Base-by-base conservation (phyloP, 257 asterid genomes). In the Solanum chaucha region DNA sequence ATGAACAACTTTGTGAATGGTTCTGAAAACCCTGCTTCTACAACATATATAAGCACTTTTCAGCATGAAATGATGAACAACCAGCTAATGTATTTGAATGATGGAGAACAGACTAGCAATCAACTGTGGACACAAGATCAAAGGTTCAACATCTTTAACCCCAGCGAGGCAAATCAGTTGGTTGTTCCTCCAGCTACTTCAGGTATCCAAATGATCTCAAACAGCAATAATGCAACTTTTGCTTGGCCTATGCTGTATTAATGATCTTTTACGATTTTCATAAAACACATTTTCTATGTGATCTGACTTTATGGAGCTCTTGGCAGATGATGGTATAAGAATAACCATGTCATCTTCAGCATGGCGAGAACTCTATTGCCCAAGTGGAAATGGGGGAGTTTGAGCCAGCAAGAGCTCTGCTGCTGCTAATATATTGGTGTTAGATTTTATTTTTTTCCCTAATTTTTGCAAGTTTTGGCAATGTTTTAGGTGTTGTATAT, bases 311-410 rank as follows among this genome's bases (percentile, higher is more conserved):
- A 67, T 88, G 70, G 97, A 90, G 95, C 94, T 93, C 96, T 94
- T 95, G 98, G 90, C 95, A 92, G 99, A 96, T 91, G 94, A 94
- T 93, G 92, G 92, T 90, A 82, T 90, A 86, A 70, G 88, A 78
- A 81, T 87, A 84, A 87, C 91, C 88, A 88, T 88, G 91, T 85
- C 92, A 90, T 88, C 92, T 85, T 88, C 91, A 74, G 77, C 83
- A 55, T 86, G 98, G 97, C 90, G 91, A 94, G 87, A 94, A 94
- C 98, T 94, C 97, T 94, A 75, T 72, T 85, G 91, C 99, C 98
- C 98, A 89, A 95, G 94, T 93, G 93, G 93, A 92, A 89, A 91
- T 89, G 93, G 98, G 98, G 91, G 98, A 93, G 96, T 94, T 96
- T 94, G 97, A 93, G 94, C 97, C 96, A 89, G 90, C 95, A 92